Evolutionary conservation across 108 stramenopile genomes (phyloP).

Genomic region (Cyclotella choctawhatcheeana): DNA sequence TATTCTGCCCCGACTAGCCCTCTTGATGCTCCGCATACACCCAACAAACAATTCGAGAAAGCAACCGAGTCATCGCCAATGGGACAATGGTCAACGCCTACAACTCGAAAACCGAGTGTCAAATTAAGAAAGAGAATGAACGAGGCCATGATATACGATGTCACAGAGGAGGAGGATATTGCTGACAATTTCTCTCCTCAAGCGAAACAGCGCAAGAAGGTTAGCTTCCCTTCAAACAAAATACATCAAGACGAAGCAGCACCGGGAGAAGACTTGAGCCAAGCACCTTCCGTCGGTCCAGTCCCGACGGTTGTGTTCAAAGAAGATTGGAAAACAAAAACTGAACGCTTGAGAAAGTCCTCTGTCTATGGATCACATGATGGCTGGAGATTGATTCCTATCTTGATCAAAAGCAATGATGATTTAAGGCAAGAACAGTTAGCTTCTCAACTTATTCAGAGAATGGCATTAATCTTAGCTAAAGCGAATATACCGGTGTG

Average conservation of each 20-base stretch:
- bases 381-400: constrained; percentile 91
- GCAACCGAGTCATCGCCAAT: constrained; percentile 37
- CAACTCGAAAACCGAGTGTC: constrained; percentile 27
- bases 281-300: not conserved
- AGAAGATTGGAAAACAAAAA: constrained; percentile 92
- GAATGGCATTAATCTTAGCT: constrained; percentile 87
- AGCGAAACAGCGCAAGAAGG: constrained; percentile 42
- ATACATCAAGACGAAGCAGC: constrained; percentile 22
- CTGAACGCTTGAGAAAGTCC: constrained; percentile 80
- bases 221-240: constrained; percentile 20
- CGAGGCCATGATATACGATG: not conserved
- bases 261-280: constrained; percentile 12
- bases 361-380: constrained; percentile 86
- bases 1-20: not conserved
- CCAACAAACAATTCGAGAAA: constrained; percentile 5
- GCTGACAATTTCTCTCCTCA: constrained; percentile 28
- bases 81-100: constrained; percentile 66
- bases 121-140: constrained; percentile 36
- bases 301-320: constrained; percentile 90
- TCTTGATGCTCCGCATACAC: constrained; percentile 19
- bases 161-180: constrained; percentile 29
- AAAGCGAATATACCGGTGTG: constrained; percentile 89
- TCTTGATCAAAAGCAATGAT: constrained; percentile 97
- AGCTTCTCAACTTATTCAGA: constrained; percentile 90
- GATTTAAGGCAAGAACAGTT: constrained; percentile 97